Base-by-base conservation (phyloP, 192 early-diverging fungal species). In the Ambispora gerdemannii region DNA sequence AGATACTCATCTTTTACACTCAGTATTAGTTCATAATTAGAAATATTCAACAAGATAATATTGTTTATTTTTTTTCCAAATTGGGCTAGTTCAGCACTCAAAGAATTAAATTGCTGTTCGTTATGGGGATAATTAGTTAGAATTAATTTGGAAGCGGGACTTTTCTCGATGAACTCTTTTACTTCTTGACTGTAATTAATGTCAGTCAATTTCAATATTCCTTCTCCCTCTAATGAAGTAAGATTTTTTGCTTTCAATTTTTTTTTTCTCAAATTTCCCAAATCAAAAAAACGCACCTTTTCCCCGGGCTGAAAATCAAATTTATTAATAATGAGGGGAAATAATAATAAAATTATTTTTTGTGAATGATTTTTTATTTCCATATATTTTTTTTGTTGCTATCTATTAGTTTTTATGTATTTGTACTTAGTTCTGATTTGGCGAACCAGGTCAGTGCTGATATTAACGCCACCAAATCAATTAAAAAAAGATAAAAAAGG, bases 51-150 rank as follows among this genome's bases (percentile, higher is more conserved):
- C n/a, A 58, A 25, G 27, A 58, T 58, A 28, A 58, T 58, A 58
- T 58, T 58, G 27, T 58, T 58, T n/a, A 58, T 58, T n/a, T 4
- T 58, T 58, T 58, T 58, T 11, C 22, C 55, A 24, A 24, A 11
- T 0, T 1, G 11, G 22, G 55, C 22, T 58, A 58, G 27, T 4
- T 58, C 55, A 0, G 11, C n/a, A 11, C 27, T 11, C 17, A 58
- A 24, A 11, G 55, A n/a, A 58, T 17, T 58, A 58, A 58, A 58
- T 58, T 58, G 55, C 22, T 58, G 11, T 28, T 58, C 55, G 3
- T 58, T 58, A 58, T 58, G 55, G 55, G 55, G 55, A 58, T 58
- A 58, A 58, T 58, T 58, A 58, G 27, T 25, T 4, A 58, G 27
- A 0, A 58, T 28, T 58, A 58, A 58, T 58, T 58, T 58, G 27